These are phyloP conservation scores for Suhomyces anneliseae DNA, from an alignment of 1,139 yeast genomes.

Conservation along the genomic window DNA sequence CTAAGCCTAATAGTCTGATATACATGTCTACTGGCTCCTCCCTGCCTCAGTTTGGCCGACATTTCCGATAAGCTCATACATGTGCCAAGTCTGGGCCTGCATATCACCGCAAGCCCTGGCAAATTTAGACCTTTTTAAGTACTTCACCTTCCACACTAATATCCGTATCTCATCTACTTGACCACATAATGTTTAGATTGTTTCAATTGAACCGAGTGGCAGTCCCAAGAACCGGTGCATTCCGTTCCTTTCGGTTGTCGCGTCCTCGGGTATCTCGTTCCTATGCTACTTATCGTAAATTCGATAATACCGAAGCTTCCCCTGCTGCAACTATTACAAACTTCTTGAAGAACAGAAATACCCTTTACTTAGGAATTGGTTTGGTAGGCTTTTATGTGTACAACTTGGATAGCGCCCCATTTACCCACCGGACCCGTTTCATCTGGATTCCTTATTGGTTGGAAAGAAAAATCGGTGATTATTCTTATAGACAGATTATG, in stretches of 20 bases:
- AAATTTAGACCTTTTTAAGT: too few species aligned
- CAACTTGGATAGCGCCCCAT: conserved; percentile 80
- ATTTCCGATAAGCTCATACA: too few species aligned
- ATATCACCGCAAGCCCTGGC: too few species aligned
- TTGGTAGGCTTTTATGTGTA: conserved; percentile 51
- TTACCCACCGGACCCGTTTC: conserved; percentile 70
- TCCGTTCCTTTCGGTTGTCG: neutral
- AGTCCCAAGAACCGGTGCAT: neutral
- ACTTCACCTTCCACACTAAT: too few species aligned
- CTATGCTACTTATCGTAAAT: conserved; percentile 15
- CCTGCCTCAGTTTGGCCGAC: too few species aligned
- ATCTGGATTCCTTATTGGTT: conserved; percentile 70
- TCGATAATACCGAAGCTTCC: conserved; percentile 9
- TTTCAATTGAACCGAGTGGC: neutral
- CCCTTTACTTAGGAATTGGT: conserved; percentile 12
- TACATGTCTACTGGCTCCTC: too few species aligned
- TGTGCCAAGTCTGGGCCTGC: too few species aligned
- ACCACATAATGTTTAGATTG: neutral
- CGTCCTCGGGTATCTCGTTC: neutral
- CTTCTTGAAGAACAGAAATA: conserved; percentile 12
- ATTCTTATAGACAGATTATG: conserved; percentile 63
- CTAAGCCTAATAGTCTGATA: too few species aligned
- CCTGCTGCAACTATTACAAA: conserved; percentile 1
- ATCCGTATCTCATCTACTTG: too few species aligned
- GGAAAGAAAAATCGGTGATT: conserved; percentile 68